Evolutionary conservation across 192 early-diverging fungal genomes (phyloP), one percentile per base, ranked within the genome.

Genomic region (Kickxella alabastrina): DNA sequence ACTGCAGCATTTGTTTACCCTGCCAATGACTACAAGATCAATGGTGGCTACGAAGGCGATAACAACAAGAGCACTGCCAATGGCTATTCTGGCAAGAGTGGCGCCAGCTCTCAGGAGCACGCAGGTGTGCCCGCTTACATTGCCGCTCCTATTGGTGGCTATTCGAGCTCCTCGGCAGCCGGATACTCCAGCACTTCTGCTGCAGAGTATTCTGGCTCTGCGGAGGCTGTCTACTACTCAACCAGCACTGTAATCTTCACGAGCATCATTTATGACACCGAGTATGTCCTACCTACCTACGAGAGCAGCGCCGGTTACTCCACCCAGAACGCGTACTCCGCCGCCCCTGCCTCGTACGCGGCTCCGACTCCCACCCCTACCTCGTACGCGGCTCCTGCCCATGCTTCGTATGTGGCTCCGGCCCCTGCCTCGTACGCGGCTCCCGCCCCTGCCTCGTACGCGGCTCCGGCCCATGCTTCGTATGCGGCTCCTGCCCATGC

Each of bases 261-360:
- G 42, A 68, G 59, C 49, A 68, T 59, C n/a, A 49, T 68, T 6
- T 61, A 68, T 17, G 52, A 23, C 10, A 18, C 51, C 4, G 48
- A 50, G 13, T 49, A 19, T 21, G 55, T 45, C n/a, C 26, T 27
- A 29, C 43, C 43, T 27, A 4, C 25, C 7, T 45, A 13, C 26
- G 26, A 45, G 26, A 26, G 46, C 46, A 23, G 9, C 31, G 17
- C 31, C 12, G 46, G 29, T 14, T 50, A 39, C 46, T 19, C 34
- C 17, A 32, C 49, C 14, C 17, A 47, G 45, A 47, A 4, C 29
- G 13, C 26, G 3, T n/a, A 22, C 45, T 47, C 26, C 18, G 26
- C 45, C 7, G 35, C 49, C 39, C 13, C 49, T 39, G 28, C 45
- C n/a, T n/a, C n/a, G 8, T 8, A 14, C 21, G 21, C 40, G 14